Evolutionary conservation across 2,329 filamentous ascomycete species (phyloP).

Genomic region (Fusarium illudens): DNA sequence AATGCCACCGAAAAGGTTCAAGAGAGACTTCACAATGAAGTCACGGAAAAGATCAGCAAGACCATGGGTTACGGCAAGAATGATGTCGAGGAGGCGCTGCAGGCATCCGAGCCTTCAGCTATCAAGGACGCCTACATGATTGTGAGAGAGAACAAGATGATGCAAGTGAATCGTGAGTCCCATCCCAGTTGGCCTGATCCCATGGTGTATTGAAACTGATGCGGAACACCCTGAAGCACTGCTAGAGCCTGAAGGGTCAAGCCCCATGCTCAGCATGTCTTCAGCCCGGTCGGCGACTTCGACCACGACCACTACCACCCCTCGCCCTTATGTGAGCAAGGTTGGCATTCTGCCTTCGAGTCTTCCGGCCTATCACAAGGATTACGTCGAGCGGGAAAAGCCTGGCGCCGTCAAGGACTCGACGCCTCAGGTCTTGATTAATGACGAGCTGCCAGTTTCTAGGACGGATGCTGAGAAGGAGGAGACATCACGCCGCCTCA

Average conservation of each 20-base stretch:
- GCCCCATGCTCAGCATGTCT: slow-evolving; percentile 63
- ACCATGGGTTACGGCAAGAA: slow-evolving; percentile 97
- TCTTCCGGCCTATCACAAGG: slow-evolving; percentile 87
- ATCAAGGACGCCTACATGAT: slow-evolving; percentile 99
- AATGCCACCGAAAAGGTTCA: slow-evolving; percentile 80
- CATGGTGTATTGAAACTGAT: slow-evolving; percentile 42
- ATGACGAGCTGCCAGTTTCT: slow-evolving; percentile 59
- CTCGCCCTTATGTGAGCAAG: slow-evolving; percentile 76
- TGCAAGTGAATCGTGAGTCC: slow-evolving; percentile 89
- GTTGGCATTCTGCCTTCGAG: slow-evolving; percentile 93
- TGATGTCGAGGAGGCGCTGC: slow-evolving; percentile 93
- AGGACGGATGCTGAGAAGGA: slow-evolving; percentile 79
- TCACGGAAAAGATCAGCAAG: slow-evolving; percentile 94
- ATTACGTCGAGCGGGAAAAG: slow-evolving; percentile 81
- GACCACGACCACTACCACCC: slow-evolving; percentile 54
- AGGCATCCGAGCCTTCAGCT: slow-evolving; percentile 91
- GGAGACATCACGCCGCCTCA: slow-evolving; percentile 80
- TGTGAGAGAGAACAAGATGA: slow-evolving; percentile 95
- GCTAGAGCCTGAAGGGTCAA: slow-evolving; percentile 51
- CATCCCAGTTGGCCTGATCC: neutral
- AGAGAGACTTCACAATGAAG: slow-evolving; percentile 89
- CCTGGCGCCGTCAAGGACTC: slow-evolving; percentile 58
- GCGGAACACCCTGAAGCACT: slow-evolving; percentile 48
- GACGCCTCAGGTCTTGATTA: slow-evolving; percentile 53
- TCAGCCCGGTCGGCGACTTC: slow-evolving; percentile 64